Conservation (phyloP, 2,329 filamentous ascomycete genomes). For the Ophiostoma sp. region DNA sequence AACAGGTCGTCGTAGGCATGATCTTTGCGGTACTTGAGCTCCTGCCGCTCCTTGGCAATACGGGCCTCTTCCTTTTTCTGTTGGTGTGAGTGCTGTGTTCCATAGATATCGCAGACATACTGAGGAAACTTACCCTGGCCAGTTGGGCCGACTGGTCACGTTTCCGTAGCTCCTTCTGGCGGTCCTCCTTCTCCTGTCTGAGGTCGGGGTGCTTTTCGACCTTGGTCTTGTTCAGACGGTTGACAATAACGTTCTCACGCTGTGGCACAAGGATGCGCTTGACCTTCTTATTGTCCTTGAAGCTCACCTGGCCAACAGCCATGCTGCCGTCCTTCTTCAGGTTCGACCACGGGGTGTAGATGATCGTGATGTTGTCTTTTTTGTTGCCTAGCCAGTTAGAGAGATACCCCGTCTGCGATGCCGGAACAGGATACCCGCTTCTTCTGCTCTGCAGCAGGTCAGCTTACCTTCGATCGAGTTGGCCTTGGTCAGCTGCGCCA, state of each 20-base stretch:
- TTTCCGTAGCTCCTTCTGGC: conserved; percentile 63
- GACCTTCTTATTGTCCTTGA: conserved; percentile 82
- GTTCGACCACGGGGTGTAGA: conserved; percentile 96
- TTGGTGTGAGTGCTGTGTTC: not conserved
- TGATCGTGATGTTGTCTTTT: conserved; percentile 93
- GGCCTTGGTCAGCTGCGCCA: conserved; percentile 95
- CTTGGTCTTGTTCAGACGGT: conserved; percentile 96
- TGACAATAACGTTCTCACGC: conserved; percentile 85
- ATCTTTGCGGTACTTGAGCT: conserved; percentile 92
- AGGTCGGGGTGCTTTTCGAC: conserved; percentile 84
- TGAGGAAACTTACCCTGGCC: conserved; percentile 30
- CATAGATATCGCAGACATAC: not conserved
- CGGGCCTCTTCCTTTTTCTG: conserved; percentile 72
- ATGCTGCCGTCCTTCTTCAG: conserved; percentile 93
- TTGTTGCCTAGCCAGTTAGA: conserved; percentile 60
- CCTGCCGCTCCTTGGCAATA: conserved; percentile 71
- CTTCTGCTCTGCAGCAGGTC: conserved; percentile 12
- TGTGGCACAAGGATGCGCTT: conserved; percentile 73
- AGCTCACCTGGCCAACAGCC: conserved; percentile 90
- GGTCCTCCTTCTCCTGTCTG: conserved; percentile 72
- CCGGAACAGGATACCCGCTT: conserved; percentile 37
- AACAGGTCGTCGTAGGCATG: conserved; percentile 95
- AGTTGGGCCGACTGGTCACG: conserved; percentile 60
- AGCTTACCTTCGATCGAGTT: conserved; percentile 86
- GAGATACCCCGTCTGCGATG: too few species aligned